Evolutionary conservation across 139 green algal species (phyloP), one percentile per base, ranked within the genome.

Genomic region (Chlamydomonas asymmetrica): DNA sequence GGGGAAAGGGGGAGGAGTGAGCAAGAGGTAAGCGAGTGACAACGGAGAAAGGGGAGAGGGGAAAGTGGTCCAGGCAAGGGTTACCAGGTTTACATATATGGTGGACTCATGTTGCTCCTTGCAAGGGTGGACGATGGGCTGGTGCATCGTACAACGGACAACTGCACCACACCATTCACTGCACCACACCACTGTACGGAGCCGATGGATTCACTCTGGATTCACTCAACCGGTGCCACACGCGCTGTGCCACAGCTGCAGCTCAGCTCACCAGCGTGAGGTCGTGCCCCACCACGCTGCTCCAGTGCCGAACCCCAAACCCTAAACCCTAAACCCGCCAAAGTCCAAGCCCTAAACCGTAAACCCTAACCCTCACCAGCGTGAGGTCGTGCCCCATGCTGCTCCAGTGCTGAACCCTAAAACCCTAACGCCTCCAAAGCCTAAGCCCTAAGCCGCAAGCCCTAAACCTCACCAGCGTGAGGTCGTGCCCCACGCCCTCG

Each of bases 401-500:
- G 22, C 43, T 31, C 29, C 18, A 29, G 62, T 43, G n/a, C n/a
- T 22, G 32, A 50, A 8, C 29, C 8, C 5, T 16, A 45, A 5
- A 29, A 29, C 8, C 29, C 59, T 8, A 45, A 32, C 29, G 31
- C 31, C 7, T 18, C 41, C 8, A 29, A 66, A 20, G 22, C 49
- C n/a, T n/a, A n/a, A 39, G n/a, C n/a, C n/a, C n/a, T n/a, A n/a
- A n/a, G n/a, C n/a, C n/a, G n/a, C n/a, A n/a, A n/a, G n/a, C n/a
- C n/a, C n/a, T n/a, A n/a, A n/a, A n/a, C n/a, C 75, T 25, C 48
- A 83, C 77, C 63, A 83, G 54, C 38, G 77, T 83, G 3, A 83
- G 56, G 71, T 83, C 77, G 52, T 78, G 74, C 31, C 77, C 77
- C 22, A 83, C 56, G 18, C 77, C 77, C 54, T 83, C 66, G 5